phyloP scores from a whole-genome alignment of 1,284 basidiomycete genomes.

The Naganishia liquefaciens region DNA sequence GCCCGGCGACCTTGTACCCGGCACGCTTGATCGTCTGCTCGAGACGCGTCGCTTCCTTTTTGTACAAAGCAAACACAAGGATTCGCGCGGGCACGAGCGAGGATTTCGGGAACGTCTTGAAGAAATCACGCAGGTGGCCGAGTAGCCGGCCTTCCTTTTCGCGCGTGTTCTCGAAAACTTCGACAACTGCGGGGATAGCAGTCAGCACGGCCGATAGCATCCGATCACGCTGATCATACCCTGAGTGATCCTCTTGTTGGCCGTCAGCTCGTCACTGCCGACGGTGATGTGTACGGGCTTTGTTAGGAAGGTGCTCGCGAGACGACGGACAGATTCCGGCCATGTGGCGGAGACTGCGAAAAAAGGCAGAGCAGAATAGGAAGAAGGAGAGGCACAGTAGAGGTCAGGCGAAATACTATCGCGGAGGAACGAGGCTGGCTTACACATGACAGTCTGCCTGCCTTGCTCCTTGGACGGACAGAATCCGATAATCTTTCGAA shows the following conservation, averaged over 20 bases:
- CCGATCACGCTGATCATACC: slow-evolving; percentile 40
- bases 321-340: slow-evolving; percentile 90
- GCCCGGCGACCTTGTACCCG: slow-evolving; percentile 80
- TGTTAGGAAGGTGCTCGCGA: slow-evolving; percentile 88
- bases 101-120: slow-evolving; percentile 56
- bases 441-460: slow-evolving; percentile 91
- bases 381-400: neutral
- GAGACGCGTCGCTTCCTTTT: slow-evolving; percentile 91
- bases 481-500: slow-evolving; percentile 82
- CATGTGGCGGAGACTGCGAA: slow-evolving; percentile 89
- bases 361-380: neutral
- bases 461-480: slow-evolving; percentile 64
- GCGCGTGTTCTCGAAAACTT: slow-evolving; percentile 84
- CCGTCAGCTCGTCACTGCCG: slow-evolving; percentile 90
- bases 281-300: slow-evolving; percentile 89
- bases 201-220: slow-evolving; percentile 1
- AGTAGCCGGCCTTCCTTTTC: slow-evolving; percentile 80
- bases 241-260: slow-evolving; percentile 82
- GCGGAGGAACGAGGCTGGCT: no score
- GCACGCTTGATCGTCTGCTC: slow-evolving; percentile 75
- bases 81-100: slow-evolving; percentile 64
- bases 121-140: slow-evolving; percentile 66
- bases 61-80: slow-evolving; percentile 95
- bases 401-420: no score
- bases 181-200: slow-evolving; percentile 59